These are phyloP conservation scores for Pelargonium myrrhifolium DNA, from an alignment of 441 rosid species.

Conservation along the genomic window DNA sequence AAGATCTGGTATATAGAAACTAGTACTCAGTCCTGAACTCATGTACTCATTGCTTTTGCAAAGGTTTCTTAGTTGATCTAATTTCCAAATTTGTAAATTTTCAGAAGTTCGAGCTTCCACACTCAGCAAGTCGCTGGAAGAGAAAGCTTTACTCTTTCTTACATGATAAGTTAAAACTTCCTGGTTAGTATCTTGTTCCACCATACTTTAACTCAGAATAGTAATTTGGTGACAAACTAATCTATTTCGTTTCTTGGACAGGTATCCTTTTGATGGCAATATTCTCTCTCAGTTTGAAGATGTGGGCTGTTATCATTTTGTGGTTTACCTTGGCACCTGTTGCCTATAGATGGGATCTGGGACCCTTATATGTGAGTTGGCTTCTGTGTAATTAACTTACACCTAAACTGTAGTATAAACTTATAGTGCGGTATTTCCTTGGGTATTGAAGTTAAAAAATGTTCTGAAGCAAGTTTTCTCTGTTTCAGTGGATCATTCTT, in stretches of 20 bases:
- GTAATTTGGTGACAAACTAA: slow-evolving; percentile 21
- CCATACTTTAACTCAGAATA: slow-evolving; percentile 10
- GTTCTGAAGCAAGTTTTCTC: background rate
- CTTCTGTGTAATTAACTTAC: background rate
- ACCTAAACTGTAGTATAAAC: background rate
- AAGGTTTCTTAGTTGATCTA: background rate
- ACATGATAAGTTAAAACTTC: slow-evolving; percentile 59
- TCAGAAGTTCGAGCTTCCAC: slow-evolving; percentile 74
- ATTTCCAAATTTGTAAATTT: slow-evolving; percentile 16
- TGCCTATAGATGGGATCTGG: slow-evolving; percentile 77
- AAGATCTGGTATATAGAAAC: slow-evolving; percentile 45
- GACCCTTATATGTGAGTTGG: slow-evolving; percentile 74
- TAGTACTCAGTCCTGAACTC: slow-evolving; percentile 14
- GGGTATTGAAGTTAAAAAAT: background rate
- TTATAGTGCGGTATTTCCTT: background rate
- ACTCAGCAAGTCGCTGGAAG: slow-evolving; percentile 62
- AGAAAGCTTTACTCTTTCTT: slow-evolving; percentile 53
- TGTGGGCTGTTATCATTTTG: slow-evolving; percentile 46
- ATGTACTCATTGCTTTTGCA: background rate
- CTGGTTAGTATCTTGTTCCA: slow-evolving; percentile 42
- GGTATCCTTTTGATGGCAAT: slow-evolving; percentile 70
- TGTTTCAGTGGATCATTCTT: background rate
- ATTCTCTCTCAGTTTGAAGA: slow-evolving; percentile 59
- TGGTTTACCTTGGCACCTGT: slow-evolving; percentile 84
- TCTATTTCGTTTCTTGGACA: slow-evolving; percentile 29